Evolutionary conservation across 371 early-diverging fungal genomes (phyloP).

Genomic region (Nematocida homosporus): DNA sequence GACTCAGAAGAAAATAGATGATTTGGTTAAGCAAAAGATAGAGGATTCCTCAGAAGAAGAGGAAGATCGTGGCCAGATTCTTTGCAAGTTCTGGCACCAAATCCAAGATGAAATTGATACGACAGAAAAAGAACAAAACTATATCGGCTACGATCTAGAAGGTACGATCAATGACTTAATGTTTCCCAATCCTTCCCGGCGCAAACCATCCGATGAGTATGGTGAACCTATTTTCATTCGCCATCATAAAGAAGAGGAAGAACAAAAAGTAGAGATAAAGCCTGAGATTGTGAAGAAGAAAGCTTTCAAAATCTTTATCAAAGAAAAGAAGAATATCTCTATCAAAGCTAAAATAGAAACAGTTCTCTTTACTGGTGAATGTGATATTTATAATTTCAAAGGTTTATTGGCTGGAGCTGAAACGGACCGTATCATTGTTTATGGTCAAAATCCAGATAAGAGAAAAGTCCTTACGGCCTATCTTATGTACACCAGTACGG

Average conservation of each 20-base stretch:
- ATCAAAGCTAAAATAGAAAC: conserved; percentile 14
- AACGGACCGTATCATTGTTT: conserved; percentile 37
- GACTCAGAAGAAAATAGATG: conserved; percentile 45
- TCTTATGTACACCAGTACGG: conserved; percentile 1
- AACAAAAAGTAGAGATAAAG: conserved; percentile 12
- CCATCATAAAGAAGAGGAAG: conserved; percentile 47
- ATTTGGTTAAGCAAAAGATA: conserved; percentile 36
- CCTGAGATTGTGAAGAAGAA: conserved; percentile 31
- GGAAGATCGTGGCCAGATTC: conserved; percentile 35
- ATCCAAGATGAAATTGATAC: conserved; percentile 39
- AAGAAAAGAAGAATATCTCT: not conserved
- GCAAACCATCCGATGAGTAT: conserved; percentile 61
- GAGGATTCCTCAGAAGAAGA: conserved; percentile 47
- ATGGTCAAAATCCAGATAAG: conserved; percentile 3
- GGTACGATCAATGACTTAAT: conserved; percentile 22
- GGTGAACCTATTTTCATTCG: conserved; percentile 54
- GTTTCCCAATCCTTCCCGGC: conserved; percentile 46
- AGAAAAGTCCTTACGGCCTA: conserved; percentile 38
- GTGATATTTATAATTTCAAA: conserved; percentile 44
- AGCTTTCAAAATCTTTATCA: conserved; percentile 15
- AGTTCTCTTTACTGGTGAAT: conserved; percentile 37
- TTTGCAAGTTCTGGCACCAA: conserved; percentile 38
- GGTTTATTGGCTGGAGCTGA: conserved; percentile 8
- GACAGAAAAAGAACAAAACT: conserved; percentile 5
- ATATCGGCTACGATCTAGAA: conserved; percentile 18